These are phyloP conservation scores for Cerioporus squamosus DNA, from an alignment of 1,284 basidiomycete species.

Conservation along the genomic window DNA sequence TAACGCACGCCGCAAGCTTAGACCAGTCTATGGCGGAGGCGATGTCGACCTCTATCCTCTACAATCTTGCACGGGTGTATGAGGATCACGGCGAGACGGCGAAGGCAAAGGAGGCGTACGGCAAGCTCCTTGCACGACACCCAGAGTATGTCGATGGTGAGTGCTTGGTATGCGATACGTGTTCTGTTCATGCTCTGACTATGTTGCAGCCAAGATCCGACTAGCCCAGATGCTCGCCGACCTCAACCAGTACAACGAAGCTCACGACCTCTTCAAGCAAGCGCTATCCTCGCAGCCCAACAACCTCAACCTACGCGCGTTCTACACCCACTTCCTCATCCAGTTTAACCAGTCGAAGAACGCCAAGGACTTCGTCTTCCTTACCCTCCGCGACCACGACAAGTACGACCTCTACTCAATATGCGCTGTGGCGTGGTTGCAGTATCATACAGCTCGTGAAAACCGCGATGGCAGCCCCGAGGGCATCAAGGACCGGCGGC, in stretches of 20 bases:
- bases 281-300: slow-evolving; percentile 71
- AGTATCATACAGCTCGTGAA: slow-evolving; percentile 86
- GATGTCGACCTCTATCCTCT: slow-evolving; percentile 82
- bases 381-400: slow-evolving; percentile 83
- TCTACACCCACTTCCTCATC: slow-evolving; percentile 88
- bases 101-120: slow-evolving; percentile 83
- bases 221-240: slow-evolving; percentile 79
- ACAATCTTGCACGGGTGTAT: slow-evolving; percentile 88
- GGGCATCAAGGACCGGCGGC: slow-evolving; percentile 72
- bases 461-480: slow-evolving; percentile 60
- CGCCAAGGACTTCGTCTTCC: slow-evolving; percentile 85
- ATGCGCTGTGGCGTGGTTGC: slow-evolving; percentile 85
- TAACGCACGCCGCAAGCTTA: slow-evolving; percentile 58
- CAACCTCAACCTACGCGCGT: slow-evolving; percentile 83
- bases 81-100: slow-evolving; percentile 78
- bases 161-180: slow-evolving; percentile 25
- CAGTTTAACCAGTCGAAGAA: slow-evolving; percentile 70
- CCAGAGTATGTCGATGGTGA: slow-evolving; percentile 93
- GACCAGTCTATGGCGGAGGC: slow-evolving; percentile 60
- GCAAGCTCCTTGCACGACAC: slow-evolving; percentile 82
- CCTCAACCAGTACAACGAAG: slow-evolving; percentile 75
- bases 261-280: slow-evolving; percentile 88
- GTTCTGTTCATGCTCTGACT: background rate
- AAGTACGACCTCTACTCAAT: slow-evolving; percentile 90
- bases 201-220: slow-evolving; percentile 75